Percentiles rank a stretch among this genome's conserved stretches.
Conservation (phyloP, 2,329 filamentous ascomycete genomes). For the Penicillium sp. region DNA sequence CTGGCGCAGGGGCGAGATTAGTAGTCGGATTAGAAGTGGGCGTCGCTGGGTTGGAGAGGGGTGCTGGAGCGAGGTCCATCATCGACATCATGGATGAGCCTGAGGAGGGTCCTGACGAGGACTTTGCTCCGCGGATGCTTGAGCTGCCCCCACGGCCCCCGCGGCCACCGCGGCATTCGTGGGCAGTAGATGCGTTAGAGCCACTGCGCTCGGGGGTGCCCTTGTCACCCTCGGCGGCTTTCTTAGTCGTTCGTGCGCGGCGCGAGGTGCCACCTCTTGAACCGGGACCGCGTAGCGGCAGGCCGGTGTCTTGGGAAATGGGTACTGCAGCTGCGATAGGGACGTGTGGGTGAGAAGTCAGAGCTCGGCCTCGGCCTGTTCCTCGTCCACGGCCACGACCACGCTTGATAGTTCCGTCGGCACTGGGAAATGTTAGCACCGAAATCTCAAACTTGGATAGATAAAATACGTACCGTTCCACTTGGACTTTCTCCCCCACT, state of each 20-base stretch:
- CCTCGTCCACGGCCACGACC: slow-evolving; percentile 57
- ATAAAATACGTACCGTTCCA: slow-evolving; percentile 55
- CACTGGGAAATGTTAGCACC: slow-evolving; percentile 45
- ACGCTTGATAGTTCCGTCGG: slow-evolving; percentile 68
- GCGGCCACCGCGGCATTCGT: slow-evolving; percentile 31
- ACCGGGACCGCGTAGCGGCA: slow-evolving; percentile 66
- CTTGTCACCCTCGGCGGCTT: slow-evolving; percentile 76
- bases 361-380: slow-evolving; percentile 48
- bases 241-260: slow-evolving; percentile 83
- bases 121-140: slow-evolving; percentile 29
- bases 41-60: slow-evolving; percentile 20
- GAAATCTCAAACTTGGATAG: background rate
- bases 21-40: slow-evolving; percentile 1
- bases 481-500: slow-evolving; percentile 73
- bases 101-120: slow-evolving; percentile 9
- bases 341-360: slow-evolving; percentile 71
- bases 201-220: slow-evolving; percentile 70
- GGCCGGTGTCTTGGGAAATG: slow-evolving; percentile 84
- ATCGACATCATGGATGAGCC: slow-evolving; percentile 20
- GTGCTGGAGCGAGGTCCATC: slow-evolving; percentile 28
- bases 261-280: slow-evolving; percentile 73
- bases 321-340: slow-evolving; percentile 75
- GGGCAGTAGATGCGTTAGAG: slow-evolving; percentile 17
- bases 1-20: slow-evolving; percentile 17
- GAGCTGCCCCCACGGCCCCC: slow-evolving; percentile 27